Evolutionary conservation across 139 green algal species (phyloP).

Genomic region (Desmodesmus armatus): DNA sequence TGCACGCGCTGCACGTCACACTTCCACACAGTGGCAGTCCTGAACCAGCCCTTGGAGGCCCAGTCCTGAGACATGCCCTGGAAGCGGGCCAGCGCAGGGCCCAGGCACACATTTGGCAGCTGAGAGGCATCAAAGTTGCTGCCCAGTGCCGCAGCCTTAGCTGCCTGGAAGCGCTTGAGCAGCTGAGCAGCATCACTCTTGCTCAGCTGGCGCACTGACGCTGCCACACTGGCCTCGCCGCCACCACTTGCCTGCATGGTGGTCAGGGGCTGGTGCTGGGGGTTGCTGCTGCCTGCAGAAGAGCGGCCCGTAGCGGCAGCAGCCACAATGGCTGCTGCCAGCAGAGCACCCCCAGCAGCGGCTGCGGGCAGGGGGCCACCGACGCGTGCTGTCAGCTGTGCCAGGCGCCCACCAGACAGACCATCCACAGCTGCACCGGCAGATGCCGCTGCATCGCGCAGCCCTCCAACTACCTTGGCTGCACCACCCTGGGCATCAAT

Average conservation of each 20-base stretch:
- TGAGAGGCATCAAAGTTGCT: conserved; percentile 24
- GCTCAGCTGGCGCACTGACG: neutral
- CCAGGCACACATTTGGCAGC: conserved; percentile 24
- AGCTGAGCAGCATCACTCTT: neutral
- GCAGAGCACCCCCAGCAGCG: neutral
- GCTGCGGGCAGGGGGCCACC: conserved; percentile 4
- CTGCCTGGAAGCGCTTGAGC: conserved; percentile 21
- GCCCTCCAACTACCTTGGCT: too few species aligned
- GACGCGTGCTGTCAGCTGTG: neutral
- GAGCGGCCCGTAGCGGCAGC: neutral
- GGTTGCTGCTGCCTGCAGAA: neutral
- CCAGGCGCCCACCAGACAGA: too few species aligned
- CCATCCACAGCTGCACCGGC: too few species aligned
- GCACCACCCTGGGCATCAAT: too few species aligned
- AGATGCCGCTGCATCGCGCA: too few species aligned
- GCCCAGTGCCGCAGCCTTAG: conserved; percentile 32
- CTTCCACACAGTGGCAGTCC: conserved; percentile 37
- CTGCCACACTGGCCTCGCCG: neutral
- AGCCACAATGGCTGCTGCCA: neutral
- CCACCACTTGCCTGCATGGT: too few species aligned
- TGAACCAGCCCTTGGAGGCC: conserved; percentile 42
- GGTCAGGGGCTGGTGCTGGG: neutral
- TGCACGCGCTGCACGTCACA: conserved; percentile 5
- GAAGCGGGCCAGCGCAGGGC: conserved; percentile 5
- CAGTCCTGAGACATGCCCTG: neutral